Base-by-base conservation (phyloP, 169 alveolate species). In the Perkinsus marinus region DNA sequence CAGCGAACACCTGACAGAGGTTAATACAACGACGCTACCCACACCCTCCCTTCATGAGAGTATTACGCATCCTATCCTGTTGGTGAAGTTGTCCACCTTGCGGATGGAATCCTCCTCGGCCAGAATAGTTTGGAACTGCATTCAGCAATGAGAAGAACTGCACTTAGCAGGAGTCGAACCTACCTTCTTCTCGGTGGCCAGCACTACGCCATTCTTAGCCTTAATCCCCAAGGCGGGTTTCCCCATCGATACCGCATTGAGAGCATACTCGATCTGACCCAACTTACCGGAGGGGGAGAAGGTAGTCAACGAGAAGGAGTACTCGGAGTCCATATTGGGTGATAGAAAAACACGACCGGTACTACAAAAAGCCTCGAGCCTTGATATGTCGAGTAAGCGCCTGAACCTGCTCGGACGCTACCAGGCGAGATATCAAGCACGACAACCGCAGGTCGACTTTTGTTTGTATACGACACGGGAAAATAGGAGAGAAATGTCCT, bases 191-290 rank as follows among this genome's bases (percentile, higher is more conserved):
- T 98, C 99, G 43, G 98, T 96, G 41, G 99, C 99, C 41, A 98
- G 95, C 34, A 98, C 98, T 39, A 98, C 99, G 34, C 99, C 99
- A 94, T 98, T 97, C 93, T 96, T 97, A 19, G 99, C 99, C 92
- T 97, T 97, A 43, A 98, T 97, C 68, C 99, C 99, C 91, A 98
- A 94, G 0, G 99, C 97, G 16, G 99, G 99, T 41, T 98, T 98
- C 89, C 99, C 99, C 43, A 97, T 97, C 47, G 97, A 96, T 6
- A 98, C 99, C 43, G 99, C 99, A 91, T 98, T 98, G 91, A 98
- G 96, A 30, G 99, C 99, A 93, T 98, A 97, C 93, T 98, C 99
- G 89, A 99, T 98, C 95, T 98, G 99, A 68, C 97, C 98, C 69
- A 99, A 98, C 93, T 98, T 98, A 39, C 99, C 99, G 47, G 98